Evolutionary conservation across 768 basidiomycete species (phyloP), one percentile per base, ranked within the genome.

Genomic region (Calocera viscosa): DNA sequence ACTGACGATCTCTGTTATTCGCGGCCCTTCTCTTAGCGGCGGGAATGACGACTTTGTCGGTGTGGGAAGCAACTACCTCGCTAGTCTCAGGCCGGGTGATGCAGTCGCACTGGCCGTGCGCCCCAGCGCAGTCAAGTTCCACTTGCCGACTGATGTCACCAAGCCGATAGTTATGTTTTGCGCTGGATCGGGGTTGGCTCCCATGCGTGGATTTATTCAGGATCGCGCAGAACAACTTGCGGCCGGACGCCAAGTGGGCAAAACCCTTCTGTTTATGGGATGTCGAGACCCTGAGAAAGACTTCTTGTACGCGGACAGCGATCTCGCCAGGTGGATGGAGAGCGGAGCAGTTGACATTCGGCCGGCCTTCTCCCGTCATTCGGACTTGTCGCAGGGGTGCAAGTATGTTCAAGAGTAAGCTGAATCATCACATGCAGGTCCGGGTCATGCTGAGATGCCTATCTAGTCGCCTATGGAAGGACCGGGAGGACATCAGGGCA

Each of bases 191-290:
- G 82, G 82, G 2, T 69, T 83, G 14, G 78, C 82, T 1, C 82
- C 82, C 0, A 79, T 83, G 77, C 76, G 81, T 39, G 81, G 79
- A 0, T 83, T 83, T 74, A 75, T 83, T 39, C 81, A 82, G 71
- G 82, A 82, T 68, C 78, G 82, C 3, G 79, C 80, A 19, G 70
- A 76, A 63, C 81, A 82, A 71, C 80, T 79, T 72, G 72, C 73
- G 33, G 75, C 78, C 11, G 81, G 81, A 0, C 72, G 80, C 11
- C 74, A 78, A 24, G 78, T 81, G 8, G 79, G 78, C 2, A 72
- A 74, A 67, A 75, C 76, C 64, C 66, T 81, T n/a, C 71, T 82
- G 38, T 83, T 82, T 76, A 81, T 81, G 68, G 81, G 82, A 1
- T 83, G 82, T 70, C 73, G 79, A 8, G 69, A 75, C 2, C 79